These are phyloP conservation scores for Phytophthora melonis DNA, from an alignment of 352 stramenopile species.

Conservation along the genomic window DNA sequence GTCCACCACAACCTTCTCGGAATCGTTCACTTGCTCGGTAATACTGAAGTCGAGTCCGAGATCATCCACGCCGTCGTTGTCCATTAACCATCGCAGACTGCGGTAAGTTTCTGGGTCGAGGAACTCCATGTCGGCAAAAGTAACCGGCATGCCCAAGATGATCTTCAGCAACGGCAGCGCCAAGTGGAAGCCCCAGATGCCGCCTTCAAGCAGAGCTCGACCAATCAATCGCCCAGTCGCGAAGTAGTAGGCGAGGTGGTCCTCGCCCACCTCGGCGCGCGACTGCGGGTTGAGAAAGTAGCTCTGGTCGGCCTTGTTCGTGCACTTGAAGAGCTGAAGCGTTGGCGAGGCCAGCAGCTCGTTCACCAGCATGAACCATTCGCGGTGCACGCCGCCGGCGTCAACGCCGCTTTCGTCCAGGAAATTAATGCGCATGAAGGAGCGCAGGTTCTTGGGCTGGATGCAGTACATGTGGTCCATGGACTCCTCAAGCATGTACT, in stretches of 20 bases:
- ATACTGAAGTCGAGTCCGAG: conserved; percentile 74
- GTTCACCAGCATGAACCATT: conserved; percentile 93
- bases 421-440: conserved; percentile 90
- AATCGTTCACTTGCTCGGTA: conserved; percentile 43
- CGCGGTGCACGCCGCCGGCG: conserved; percentile 88
- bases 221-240: conserved; percentile 69
- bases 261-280: conserved; percentile 51
- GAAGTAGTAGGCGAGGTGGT: conserved; percentile 74
- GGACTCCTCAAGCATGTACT: conserved; percentile 75
- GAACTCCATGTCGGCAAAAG: conserved; percentile 93
- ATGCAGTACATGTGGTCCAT: conserved; percentile 75
- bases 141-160: conserved; percentile 95
- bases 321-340: conserved; percentile 63
- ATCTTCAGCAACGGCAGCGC: conserved; percentile 97
- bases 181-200: conserved; percentile 94
- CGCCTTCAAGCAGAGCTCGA: conserved; percentile 82
- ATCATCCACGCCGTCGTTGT: conserved; percentile 59
- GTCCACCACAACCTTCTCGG: conserved; percentile 50
- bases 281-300: conserved; percentile 76
- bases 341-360: conserved; percentile 57
- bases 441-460: conserved; percentile 63
- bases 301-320: conserved; percentile 65
- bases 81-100: conserved; percentile 63
- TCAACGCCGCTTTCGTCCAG: conserved; percentile 87
- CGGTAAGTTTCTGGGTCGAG: conserved; percentile 64